Conservation (phyloP, 495 filamentous ascomycete species). For the Xylaria scruposa region DNA sequence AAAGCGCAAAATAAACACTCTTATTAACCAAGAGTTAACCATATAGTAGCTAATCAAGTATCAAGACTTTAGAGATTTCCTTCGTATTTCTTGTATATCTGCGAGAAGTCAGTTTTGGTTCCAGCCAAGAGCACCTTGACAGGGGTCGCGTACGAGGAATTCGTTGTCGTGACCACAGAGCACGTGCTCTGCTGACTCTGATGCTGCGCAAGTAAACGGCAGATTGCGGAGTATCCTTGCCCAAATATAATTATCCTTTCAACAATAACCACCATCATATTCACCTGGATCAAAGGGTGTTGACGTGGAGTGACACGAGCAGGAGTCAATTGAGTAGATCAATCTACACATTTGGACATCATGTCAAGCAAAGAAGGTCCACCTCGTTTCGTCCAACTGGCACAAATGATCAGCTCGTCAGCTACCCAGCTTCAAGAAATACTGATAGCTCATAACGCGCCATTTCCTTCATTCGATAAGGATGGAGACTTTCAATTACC, state of each 20-base stretch:
- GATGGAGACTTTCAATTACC: background rate
- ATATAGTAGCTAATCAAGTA: background rate
- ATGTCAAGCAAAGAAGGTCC: background rate
- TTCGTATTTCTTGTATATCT: background rate
- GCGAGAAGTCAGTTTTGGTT: background rate
- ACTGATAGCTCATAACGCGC: background rate
- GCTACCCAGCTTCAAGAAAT: background rate
- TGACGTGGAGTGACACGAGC: background rate
- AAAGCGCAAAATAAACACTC: background rate
- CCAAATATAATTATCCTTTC: background rate
- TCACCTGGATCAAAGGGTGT: background rate
- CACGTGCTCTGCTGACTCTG: background rate
- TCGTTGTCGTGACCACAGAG: background rate
- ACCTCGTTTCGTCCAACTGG: background rate
- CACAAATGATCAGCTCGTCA: background rate
- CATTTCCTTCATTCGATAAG: conserved; percentile 9
- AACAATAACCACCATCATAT: background rate
- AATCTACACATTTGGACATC: background rate
- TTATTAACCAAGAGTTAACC: background rate
- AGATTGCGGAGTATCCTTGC: background rate
- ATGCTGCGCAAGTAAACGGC: background rate
- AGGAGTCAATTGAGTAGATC: background rate
- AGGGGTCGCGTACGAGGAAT: background rate
- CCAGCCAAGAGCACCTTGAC: background rate
- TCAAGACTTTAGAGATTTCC: background rate